A percentile compares a stretch with the other conserved stretches of the same genome.
Evolutionary conservation across 2,329 filamentous ascomycete species (phyloP).

Genomic region (Nemania sp.): DNA sequence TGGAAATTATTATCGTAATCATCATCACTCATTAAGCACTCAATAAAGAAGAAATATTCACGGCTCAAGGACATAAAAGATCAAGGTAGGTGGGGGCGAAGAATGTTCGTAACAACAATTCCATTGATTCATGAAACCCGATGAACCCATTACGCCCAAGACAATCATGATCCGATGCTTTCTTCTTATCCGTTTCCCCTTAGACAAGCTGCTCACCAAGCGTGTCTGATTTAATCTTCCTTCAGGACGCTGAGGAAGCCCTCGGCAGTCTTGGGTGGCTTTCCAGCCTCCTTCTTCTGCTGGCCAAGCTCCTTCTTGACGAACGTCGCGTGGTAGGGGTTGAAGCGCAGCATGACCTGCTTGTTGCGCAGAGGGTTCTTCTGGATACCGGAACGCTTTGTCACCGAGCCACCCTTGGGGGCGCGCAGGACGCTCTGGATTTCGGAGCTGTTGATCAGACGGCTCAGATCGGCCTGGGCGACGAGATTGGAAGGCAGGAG

Average conservation of each 20-base stretch:
- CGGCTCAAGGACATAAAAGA: too few species aligned
- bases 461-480: conserved; percentile 90
- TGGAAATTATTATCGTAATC: too few species aligned
- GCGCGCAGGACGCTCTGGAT: conserved; percentile 94
- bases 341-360: conserved; percentile 97
- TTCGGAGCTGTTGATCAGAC: conserved; percentile 99
- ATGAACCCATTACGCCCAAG: conserved; percentile 43
- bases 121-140: conserved; percentile 42
- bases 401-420: conserved; percentile 85
- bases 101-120: conserved; percentile 38
- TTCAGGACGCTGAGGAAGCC: conserved; percentile 39
- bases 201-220: conserved; percentile 45
- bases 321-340: conserved; percentile 95
- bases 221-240: conserved; percentile 40
- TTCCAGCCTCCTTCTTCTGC: conserved; percentile 64
- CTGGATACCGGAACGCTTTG: conserved; percentile 89
- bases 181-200: conserved; percentile 27
- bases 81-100: conserved; percentile 10
- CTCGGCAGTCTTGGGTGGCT: conserved; percentile 54
- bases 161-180: conserved; percentile 35
- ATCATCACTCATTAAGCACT: too few species aligned
- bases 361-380: conserved; percentile 99
- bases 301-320: conserved; percentile 82
- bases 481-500: conserved; percentile 91
- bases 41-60: too few species aligned